A percentile compares a stretch with the other conserved stretches of the same genome.
phyloP scores from a whole-genome alignment of 768 basidiomycete species.

The Russula sp. region DNA sequence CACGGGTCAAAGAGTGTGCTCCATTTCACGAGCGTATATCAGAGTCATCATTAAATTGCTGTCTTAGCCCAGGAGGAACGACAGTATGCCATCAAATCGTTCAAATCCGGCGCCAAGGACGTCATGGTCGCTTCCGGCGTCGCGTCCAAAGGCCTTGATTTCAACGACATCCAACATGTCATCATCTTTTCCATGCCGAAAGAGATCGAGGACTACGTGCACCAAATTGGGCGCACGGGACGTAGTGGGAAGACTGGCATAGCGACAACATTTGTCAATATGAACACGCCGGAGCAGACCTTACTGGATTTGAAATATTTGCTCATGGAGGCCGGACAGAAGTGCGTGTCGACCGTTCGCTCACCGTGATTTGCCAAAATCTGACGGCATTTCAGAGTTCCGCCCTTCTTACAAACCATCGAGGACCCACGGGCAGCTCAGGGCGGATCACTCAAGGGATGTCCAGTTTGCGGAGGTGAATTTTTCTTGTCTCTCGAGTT shows the following conservation, averaged over 20 bases:
- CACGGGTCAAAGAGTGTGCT: constrained; percentile 92
- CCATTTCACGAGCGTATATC: background rate
- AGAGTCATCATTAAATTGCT: background rate
- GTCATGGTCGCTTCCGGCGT: constrained; percentile 99
- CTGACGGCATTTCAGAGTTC: constrained; percentile 54
- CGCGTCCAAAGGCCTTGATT: constrained; percentile 97
- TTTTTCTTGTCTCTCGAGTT: constrained; percentile 2
- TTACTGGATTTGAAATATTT: constrained; percentile 95
- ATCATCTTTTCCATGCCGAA: constrained; percentile 99
- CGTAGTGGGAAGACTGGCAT: constrained; percentile 98
- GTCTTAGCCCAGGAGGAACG: constrained; percentile 90
- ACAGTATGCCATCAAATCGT: constrained; percentile 97
- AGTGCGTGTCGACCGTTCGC: constrained; percentile 46
- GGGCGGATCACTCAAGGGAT: constrained; percentile 76
- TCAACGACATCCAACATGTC: constrained; percentile 98
- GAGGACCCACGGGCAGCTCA: constrained; percentile 85
- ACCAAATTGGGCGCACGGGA: constrained; percentile 98
- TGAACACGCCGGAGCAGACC: constrained; percentile 96
- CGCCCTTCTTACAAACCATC: constrained; percentile 83
- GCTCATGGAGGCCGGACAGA: constrained; percentile 95
- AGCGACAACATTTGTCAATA: constrained; percentile 97
- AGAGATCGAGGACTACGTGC: constrained; percentile 99
- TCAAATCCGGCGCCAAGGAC: constrained; percentile 96
- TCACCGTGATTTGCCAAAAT: background rate
- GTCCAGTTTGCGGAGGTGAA: constrained; percentile 92